Percentiles rank a stretch among this genome's conserved stretches.
Conservation (phyloP, 2,329 filamentous ascomycete species). For the Simplicillium aogashimaense region DNA sequence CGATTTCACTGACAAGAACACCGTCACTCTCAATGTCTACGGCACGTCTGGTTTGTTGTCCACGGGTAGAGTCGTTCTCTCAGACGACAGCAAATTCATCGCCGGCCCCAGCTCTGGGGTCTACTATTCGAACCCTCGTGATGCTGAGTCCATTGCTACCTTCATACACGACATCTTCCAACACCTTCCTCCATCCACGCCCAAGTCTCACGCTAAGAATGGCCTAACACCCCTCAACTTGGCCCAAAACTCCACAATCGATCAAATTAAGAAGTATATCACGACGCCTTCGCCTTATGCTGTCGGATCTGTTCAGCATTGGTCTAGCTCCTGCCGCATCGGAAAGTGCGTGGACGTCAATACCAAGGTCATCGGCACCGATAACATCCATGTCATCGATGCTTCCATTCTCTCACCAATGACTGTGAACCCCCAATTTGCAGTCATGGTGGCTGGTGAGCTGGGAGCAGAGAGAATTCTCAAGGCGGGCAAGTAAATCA, state of each 20-base stretch:
- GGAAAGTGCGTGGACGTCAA: slow-evolving; percentile 36
- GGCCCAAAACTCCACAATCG: slow-evolving; percentile 29
- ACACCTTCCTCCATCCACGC: slow-evolving; percentile 18
- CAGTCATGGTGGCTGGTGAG: slow-evolving; percentile 43
- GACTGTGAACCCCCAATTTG: slow-evolving; percentile 44
- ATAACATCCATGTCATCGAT: slow-evolving; percentile 42
- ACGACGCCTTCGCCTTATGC: slow-evolving; percentile 37
- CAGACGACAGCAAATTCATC: slow-evolving; percentile 27
- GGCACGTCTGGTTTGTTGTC: slow-evolving; percentile 44
- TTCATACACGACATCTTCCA: slow-evolving; percentile 42
- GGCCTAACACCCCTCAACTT: slow-evolving; percentile 39
- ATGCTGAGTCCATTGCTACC: slow-evolving; percentile 34
- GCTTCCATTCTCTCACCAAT: slow-evolving; percentile 37
- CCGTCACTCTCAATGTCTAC: slow-evolving; percentile 47
- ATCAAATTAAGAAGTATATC: slow-evolving; percentile 38
- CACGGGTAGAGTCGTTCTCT: slow-evolving; percentile 31
- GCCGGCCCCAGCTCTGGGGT: slow-evolving; percentile 29
- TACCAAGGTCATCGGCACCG: slow-evolving; percentile 34
- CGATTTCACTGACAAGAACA: slow-evolving; percentile 28
- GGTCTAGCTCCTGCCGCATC: slow-evolving; percentile 41
- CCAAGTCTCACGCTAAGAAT: slow-evolving; percentile 15
- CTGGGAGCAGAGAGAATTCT: slow-evolving; percentile 36
- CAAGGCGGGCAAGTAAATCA: not conserved
- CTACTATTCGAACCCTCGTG: slow-evolving; percentile 36
- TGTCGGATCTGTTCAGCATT: slow-evolving; percentile 40